Evolutionary conservation across 441 rosid species (phyloP).

Genomic region (Sinapis alba): DNA sequence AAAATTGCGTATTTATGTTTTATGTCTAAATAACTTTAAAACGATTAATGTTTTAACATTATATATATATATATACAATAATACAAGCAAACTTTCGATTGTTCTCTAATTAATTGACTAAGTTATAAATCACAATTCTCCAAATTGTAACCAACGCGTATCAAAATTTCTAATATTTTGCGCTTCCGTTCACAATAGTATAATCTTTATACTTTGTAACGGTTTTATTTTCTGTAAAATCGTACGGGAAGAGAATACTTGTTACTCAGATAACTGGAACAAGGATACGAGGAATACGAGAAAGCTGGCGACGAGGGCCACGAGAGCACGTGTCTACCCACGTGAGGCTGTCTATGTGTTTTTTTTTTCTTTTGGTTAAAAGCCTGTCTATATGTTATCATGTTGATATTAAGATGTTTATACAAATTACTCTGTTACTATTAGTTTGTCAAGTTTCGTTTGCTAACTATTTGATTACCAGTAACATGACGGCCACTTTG

Average conservation of each 20-base stretch:
- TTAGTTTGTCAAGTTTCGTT: neutral
- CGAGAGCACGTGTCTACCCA: neutral
- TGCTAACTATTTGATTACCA: neutral
- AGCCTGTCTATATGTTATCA: neutral
- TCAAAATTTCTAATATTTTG: neutral
- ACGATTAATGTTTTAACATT: too few species aligned
- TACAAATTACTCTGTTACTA: neutral
- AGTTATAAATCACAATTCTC: neutral
- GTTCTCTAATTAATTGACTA: too few species aligned
- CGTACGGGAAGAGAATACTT: neutral
- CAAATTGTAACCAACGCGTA: neutral
- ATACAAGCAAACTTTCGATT: too few species aligned
- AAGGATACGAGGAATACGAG: neutral
- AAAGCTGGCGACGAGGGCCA: neutral
- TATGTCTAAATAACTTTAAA: too few species aligned
- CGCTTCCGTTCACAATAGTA: neutral
- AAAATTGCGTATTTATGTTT: too few species aligned
- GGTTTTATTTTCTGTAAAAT: neutral
- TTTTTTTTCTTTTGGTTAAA: neutral
- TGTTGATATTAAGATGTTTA: neutral
- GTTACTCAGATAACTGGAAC: neutral
- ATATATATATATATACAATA: too few species aligned
- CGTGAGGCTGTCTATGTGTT: neutral
- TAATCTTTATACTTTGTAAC: neutral
- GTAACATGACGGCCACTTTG: neutral